Conservation (phyloP, 2,329 filamentous ascomycete genomes). For the Ophiostoma ips region DNA sequence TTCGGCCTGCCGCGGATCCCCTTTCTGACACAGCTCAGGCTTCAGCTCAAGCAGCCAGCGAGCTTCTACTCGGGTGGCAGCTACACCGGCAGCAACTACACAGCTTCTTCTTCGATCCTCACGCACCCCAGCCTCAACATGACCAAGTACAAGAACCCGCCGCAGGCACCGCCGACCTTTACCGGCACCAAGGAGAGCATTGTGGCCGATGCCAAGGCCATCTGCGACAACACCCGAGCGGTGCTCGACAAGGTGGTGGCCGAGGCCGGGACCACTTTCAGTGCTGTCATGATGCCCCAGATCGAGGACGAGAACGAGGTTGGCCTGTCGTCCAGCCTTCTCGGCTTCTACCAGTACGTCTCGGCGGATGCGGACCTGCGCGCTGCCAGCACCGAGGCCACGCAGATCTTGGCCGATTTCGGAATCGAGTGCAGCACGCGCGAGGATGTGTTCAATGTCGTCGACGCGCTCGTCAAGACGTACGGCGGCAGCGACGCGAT, state of each 20-base stretch:
- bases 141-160: conserved; percentile 56
- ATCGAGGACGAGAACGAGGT: conserved; percentile 57
- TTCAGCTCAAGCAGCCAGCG: conserved; percentile 3
- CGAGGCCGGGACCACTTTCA: conserved; percentile 41
- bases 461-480: conserved; percentile 43
- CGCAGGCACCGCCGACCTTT: conserved; percentile 66
- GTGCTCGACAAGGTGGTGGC: conserved; percentile 55
- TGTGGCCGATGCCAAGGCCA: conserved; percentile 48
- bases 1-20: conserved; percentile 5
- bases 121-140: conserved; percentile 45
- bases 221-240: conserved; percentile 48
- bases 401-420: conserved; percentile 64
- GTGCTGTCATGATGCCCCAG: conserved; percentile 49
- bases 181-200: conserved; percentile 59
- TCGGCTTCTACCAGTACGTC: conserved; percentile 71
- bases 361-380: conserved; percentile 54
- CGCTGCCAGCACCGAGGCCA: conserved; percentile 62
- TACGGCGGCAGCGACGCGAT: conserved; percentile 29
- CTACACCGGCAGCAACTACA: conserved; percentile 2
- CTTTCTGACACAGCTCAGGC: conserved; percentile 7
- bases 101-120: conserved; percentile 18
- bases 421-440: conserved; percentile 67
- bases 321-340: conserved; percentile 46
- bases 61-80: background rate
- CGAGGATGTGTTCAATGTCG: conserved; percentile 61